These are phyloP conservation scores for Cornus suecica DNA, from an alignment of 148 eudicot genomes.

Conservation along the genomic window DNA sequence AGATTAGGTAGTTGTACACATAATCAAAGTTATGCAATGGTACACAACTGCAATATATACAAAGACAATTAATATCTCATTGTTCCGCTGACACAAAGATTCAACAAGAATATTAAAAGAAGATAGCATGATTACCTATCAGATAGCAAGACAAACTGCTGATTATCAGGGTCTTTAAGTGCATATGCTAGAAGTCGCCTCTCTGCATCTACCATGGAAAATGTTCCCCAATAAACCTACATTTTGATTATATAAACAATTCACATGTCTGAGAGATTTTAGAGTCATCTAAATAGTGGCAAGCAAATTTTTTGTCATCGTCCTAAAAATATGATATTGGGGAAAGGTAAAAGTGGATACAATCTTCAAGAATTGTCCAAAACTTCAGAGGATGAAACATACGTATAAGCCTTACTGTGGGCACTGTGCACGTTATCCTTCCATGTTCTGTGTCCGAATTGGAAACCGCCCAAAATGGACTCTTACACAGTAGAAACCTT, in stretches of 20 bases:
- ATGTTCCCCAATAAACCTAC: constrained; percentile 60
- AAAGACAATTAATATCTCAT: background rate
- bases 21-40: constrained; percentile 67
- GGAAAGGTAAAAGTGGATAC: background rate
- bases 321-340: background rate
- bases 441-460: background rate
- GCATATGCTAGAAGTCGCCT: constrained; percentile 64
- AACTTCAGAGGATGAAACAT: background rate
- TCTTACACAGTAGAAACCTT: background rate
- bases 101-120: background rate
- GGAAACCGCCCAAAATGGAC: background rate
- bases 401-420: background rate
- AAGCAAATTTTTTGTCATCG: too few species aligned
- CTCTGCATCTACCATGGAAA: constrained; percentile 75
- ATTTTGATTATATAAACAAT: background rate
- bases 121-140: constrained; percentile 33
- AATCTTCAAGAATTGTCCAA: background rate
- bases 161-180: constrained; percentile 55
- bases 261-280: too few species aligned
- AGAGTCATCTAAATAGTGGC: too few species aligned
- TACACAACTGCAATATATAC: constrained; percentile 44
- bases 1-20: constrained; percentile 55
- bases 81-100: background rate
- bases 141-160: constrained; percentile 62
- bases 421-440: background rate